Conservation (phyloP, 345 rosid genomes). For the Bruguiera gymnorhiza region DNA sequence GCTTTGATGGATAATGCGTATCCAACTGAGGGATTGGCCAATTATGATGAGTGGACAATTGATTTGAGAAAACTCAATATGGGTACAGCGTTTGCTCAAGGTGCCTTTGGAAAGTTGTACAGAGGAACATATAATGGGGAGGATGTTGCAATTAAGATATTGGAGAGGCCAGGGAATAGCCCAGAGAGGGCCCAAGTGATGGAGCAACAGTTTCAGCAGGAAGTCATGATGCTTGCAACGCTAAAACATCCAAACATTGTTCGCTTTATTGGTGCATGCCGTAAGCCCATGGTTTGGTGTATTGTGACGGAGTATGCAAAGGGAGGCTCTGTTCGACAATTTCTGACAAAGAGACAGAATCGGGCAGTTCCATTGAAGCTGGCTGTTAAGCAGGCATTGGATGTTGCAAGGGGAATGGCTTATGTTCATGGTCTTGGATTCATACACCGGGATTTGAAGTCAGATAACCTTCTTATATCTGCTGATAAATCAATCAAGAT, state of each 20-base stretch:
- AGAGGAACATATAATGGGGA: slow-evolving; percentile 33
- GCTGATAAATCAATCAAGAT: slow-evolving; percentile 31
- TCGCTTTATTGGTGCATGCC: slow-evolving; percentile 27
- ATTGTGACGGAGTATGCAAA: slow-evolving; percentile 31
- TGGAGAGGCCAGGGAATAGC: slow-evolving; percentile 30
- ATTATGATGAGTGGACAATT: slow-evolving; percentile 62
- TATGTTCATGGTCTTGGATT: slow-evolving; percentile 28
- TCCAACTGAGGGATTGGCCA: slow-evolving; percentile 49
- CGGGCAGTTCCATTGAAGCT: slow-evolving; percentile 28
- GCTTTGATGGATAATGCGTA: slow-evolving; percentile 54
- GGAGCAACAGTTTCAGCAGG: slow-evolving; percentile 36
- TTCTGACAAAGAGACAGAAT: slow-evolving; percentile 23
- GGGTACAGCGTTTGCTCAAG: slow-evolving; percentile 77
- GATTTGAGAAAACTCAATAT: slow-evolving; percentile 59
- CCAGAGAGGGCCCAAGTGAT: slow-evolving; percentile 24
- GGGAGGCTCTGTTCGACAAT: slow-evolving; percentile 29
- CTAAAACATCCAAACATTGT: slow-evolving; percentile 30
- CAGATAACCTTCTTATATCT: slow-evolving; percentile 26
- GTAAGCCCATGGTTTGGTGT: slow-evolving; percentile 34
- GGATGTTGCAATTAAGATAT: slow-evolving; percentile 30
- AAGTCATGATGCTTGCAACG: slow-evolving; percentile 33
- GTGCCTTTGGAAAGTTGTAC: slow-evolving; percentile 65
- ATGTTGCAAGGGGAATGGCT: slow-evolving; percentile 33
- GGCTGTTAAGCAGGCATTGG: slow-evolving; percentile 32
- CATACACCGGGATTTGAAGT: slow-evolving; percentile 29